Evolutionary conservation across 768 basidiomycete genomes (phyloP).

Genomic region (Leccinum disarticulatum): DNA sequence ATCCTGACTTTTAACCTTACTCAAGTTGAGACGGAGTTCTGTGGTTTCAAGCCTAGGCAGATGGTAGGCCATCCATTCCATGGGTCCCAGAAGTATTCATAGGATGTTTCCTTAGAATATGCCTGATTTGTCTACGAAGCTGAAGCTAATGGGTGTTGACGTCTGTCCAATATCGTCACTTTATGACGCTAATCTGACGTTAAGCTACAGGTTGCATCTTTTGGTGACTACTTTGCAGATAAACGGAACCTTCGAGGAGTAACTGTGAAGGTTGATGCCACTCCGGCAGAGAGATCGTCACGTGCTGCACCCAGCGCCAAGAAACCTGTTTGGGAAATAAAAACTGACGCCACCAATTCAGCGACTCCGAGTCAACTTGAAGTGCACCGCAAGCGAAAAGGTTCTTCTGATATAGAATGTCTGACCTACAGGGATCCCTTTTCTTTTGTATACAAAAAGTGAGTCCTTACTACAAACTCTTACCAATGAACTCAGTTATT

Average conservation of each 20-base stretch:
- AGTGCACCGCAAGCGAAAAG: neutral
- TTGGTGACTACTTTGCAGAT: slow-evolving; percentile 74
- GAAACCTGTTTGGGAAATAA: slow-evolving; percentile 1
- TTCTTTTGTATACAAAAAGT: slow-evolving; percentile 68
- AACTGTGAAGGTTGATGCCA: neutral
- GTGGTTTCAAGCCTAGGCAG: slow-evolving; percentile 41
- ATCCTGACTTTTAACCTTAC: slow-evolving; percentile 73
- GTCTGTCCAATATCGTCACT: slow-evolving; percentile 30
- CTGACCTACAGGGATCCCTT: slow-evolving; percentile 74
- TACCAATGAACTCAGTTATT: neutral
- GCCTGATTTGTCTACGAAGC: slow-evolving; percentile 69
- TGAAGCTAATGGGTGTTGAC: slow-evolving; percentile 58
- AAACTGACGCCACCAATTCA: slow-evolving; percentile 24
- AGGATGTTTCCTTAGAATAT: slow-evolving; percentile 37
- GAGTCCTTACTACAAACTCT: neutral
- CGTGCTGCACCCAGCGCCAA: neutral
- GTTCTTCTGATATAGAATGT: slow-evolving; percentile 44
- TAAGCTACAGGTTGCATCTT: slow-evolving; percentile 51
- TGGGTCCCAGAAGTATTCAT: neutral
- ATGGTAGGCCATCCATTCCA: slow-evolving; percentile 35
- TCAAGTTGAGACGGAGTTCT: slow-evolving; percentile 44
- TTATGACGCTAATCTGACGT: neutral
- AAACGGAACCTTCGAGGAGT: slow-evolving; percentile 29
- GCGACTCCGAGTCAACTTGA: neutral
- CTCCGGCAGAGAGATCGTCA: neutral